phyloP scores from a whole-genome alignment of 2,329 filamentous ascomycete species.

The Beauveria caledonica region DNA sequence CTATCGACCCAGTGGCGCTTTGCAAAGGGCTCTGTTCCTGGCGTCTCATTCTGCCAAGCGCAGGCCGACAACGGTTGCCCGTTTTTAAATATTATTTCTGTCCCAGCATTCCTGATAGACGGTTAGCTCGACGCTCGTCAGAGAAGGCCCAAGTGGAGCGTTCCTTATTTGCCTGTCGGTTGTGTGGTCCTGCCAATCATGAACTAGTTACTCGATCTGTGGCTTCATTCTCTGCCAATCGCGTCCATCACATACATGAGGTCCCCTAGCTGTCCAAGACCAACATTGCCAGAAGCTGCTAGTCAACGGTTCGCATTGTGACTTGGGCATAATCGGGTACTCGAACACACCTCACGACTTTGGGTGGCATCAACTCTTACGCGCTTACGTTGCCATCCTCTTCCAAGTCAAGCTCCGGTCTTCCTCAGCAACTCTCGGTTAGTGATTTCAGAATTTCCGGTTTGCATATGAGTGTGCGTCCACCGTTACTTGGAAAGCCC shows the following conservation, averaged over 20 bases:
- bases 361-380: neutral
- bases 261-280: neutral
- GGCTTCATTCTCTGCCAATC: neutral
- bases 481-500: neutral
- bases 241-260: neutral
- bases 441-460: neutral
- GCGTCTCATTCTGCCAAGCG: slow-evolving; percentile 6
- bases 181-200: slow-evolving; percentile 5
- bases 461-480: neutral
- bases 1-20: slow-evolving; percentile 6
- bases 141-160: neutral
- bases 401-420: neutral
- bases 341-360: neutral
- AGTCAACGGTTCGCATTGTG: neutral
- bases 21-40: neutral
- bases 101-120: neutral
- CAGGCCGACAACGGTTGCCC: neutral
- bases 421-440: neutral
- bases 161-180: neutral
- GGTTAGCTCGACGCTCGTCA: neutral
- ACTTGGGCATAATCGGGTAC: neutral
- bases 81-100: neutral
- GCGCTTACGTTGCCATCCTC: neutral
- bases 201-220: slow-evolving; percentile 3
- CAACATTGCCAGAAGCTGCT: neutral